Conservation (phyloP, 768 basidiomycete genomes). For the Serendipita sp. region DNA sequence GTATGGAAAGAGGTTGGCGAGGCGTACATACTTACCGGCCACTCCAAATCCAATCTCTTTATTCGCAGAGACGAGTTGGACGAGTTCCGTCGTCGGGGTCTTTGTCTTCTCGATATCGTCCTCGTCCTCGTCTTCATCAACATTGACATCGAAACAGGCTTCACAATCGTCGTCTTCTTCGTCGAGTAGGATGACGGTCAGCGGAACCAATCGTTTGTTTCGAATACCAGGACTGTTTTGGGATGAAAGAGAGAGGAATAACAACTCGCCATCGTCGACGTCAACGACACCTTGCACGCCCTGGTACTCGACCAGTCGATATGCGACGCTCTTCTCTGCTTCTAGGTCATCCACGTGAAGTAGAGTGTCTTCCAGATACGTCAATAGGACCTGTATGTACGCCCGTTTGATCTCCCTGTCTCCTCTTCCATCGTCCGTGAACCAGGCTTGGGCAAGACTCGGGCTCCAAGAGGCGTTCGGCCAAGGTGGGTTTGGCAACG, state of each 20-base stretch:
- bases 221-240: neutral
- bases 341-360: neutral
- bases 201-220: neutral
- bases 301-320: neutral
- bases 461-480: neutral
- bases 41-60: neutral
- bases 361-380: neutral
- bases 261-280: neutral
- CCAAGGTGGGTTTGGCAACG: neutral
- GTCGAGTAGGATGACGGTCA: conserved; percentile 3
- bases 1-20: no score
- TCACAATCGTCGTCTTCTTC: conserved; percentile 4
- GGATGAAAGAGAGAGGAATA: neutral
- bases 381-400: neutral
- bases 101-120: neutral
- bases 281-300: neutral
- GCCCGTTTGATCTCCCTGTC: neutral
- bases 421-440: neutral
- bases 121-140: neutral
- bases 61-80: neutral
- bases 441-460: neutral
- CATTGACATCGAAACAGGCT: neutral
- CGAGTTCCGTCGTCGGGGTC: neutral
- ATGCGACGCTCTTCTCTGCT: neutral
- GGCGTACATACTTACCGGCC: neutral